Evolutionary conservation across 371 early-diverging fungal genomes (phyloP).

Genomic region (Rhizopus sp.): DNA sequence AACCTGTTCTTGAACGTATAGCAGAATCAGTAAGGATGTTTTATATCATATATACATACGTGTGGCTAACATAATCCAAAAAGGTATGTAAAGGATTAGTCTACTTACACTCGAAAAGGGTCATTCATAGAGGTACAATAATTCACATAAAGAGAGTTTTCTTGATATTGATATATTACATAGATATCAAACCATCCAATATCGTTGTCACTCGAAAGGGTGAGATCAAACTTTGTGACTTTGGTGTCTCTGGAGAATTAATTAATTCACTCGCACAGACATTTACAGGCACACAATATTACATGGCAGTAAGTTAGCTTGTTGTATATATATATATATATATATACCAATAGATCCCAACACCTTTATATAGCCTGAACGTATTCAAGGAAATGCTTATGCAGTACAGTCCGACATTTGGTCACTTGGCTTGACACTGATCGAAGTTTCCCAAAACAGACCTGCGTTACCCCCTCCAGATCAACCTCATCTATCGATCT

Average conservation of each 20-base stretch:
- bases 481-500: constrained; percentile 68
- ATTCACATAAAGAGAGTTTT: constrained; percentile 8
- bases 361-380: constrained; percentile 75
- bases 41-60: constrained; percentile 2
- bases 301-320: constrained; percentile 86
- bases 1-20: constrained; percentile 78
- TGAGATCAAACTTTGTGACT: constrained; percentile 94
- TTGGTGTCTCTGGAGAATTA: constrained; percentile 92
- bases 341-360: neutral
- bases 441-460: constrained; percentile 89
- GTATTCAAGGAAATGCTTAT: constrained; percentile 90
- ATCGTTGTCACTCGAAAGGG: constrained; percentile 85
- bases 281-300: constrained; percentile 94
- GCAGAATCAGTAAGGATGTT: constrained; percentile 65
- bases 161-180: constrained; percentile 1
- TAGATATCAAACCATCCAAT: constrained; percentile 92
- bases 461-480: constrained; percentile 83
- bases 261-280: constrained; percentile 92
- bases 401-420: constrained; percentile 92
- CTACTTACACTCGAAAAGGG: constrained; percentile 71
- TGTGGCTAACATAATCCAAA: neutral
- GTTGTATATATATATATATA: neutral
- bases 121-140: constrained; percentile 80
- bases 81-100: constrained; percentile 78
- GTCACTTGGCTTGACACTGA: constrained; percentile 90